Percentiles rank a stretch among this genome's conserved stretches.
These are phyloP conservation scores for Botryosphaeria agaves DNA, from an alignment of 2,329 filamentous ascomycete genomes.

Conservation along the genomic window DNA sequence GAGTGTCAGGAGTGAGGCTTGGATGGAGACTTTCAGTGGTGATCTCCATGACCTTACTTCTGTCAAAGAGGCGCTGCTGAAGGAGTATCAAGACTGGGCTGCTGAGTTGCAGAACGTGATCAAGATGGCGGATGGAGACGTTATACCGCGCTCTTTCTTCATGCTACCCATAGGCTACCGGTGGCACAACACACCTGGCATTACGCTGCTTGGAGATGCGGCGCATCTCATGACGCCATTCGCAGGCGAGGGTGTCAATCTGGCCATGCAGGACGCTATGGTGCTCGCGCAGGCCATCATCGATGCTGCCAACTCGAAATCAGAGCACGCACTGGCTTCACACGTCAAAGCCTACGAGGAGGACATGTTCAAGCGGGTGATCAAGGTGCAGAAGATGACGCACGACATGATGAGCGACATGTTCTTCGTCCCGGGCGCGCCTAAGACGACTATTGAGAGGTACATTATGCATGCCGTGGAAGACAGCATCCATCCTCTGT, in stretches of 20 bases:
- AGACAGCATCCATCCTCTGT: constrained; percentile 7
- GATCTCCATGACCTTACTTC: constrained; percentile 8
- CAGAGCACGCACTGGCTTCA: constrained; percentile 2
- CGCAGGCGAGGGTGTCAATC: constrained; percentile 20
- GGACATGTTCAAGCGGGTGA: constrained; percentile 20
- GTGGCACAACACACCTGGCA: constrained; percentile 18
- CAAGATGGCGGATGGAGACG: constrained; percentile 8
- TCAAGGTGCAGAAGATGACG: constrained; percentile 16
- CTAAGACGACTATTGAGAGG: constrained; percentile 24
- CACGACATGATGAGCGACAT: constrained; percentile 29
- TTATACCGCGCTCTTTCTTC: constrained; percentile 16
- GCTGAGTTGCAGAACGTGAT: constrained; percentile 11
- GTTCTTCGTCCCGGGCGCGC: constrained; percentile 30
- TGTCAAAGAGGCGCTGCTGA: constrained; percentile 7
- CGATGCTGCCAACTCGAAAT: constrained; percentile 8
- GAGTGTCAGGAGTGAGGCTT: constrained; percentile 10
- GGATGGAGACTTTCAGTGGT: constrained; percentile 8
- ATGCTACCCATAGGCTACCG: constrained; percentile 21
- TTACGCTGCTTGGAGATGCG: constrained; percentile 24
- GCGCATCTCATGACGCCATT: constrained; percentile 22
- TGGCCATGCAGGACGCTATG: constrained; percentile 18
- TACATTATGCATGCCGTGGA: constrained; percentile 9
- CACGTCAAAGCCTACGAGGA: constrained; percentile 15
- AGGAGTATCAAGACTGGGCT: constrained; percentile 14
- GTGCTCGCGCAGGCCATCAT: constrained; percentile 17